Conservation (phyloP, 2,329 filamentous ascomycete species). For the Pochonia chlamydosporia region DNA sequence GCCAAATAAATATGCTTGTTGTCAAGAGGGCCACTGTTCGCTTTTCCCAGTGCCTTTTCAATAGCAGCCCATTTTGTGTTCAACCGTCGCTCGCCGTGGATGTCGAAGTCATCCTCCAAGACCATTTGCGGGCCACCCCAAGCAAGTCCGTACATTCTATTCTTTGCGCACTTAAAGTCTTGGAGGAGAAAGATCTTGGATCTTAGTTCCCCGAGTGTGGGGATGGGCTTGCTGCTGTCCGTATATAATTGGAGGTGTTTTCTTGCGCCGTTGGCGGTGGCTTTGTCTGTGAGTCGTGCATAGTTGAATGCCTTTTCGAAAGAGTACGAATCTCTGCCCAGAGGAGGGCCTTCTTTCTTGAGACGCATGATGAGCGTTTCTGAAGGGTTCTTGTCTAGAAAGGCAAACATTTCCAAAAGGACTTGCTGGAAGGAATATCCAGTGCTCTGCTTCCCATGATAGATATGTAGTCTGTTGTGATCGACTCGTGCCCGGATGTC, state of each 20-base stretch:
- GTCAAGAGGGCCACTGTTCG: slow-evolving; percentile 21
- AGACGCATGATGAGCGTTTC: slow-evolving; percentile 43
- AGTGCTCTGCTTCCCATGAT: slow-evolving; percentile 39
- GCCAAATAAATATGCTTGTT: slow-evolving; percentile 36
- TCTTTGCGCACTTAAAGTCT: slow-evolving; percentile 29
- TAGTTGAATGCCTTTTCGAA: slow-evolving; percentile 40
- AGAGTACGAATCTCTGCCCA: slow-evolving; percentile 28
- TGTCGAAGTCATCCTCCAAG: slow-evolving; percentile 41
- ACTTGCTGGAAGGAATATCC: slow-evolving; percentile 38
- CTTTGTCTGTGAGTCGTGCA: slow-evolving; percentile 28
- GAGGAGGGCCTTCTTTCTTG: slow-evolving; percentile 37
- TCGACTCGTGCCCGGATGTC: slow-evolving; percentile 40
- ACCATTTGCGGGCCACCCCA: slow-evolving; percentile 39
- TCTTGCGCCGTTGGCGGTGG: slow-evolving; percentile 26
- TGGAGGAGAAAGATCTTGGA: slow-evolving; percentile 41
- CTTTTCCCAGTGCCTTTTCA: slow-evolving; percentile 31
- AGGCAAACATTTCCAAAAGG: slow-evolving; percentile 34
- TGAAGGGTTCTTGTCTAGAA: slow-evolving; percentile 36
- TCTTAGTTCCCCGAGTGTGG: slow-evolving; percentile 38
- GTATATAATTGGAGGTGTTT: slow-evolving; percentile 29
- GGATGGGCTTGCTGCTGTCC: slow-evolving; percentile 25
- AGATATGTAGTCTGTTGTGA: slow-evolving; percentile 38
- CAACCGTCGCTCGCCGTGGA: slow-evolving; percentile 34
- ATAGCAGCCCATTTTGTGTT: slow-evolving; percentile 40
- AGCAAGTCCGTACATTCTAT: slow-evolving; percentile 31